phyloP scores from a whole-genome alignment of 768 basidiomycete genomes.

The Scleroderma citrinum region DNA sequence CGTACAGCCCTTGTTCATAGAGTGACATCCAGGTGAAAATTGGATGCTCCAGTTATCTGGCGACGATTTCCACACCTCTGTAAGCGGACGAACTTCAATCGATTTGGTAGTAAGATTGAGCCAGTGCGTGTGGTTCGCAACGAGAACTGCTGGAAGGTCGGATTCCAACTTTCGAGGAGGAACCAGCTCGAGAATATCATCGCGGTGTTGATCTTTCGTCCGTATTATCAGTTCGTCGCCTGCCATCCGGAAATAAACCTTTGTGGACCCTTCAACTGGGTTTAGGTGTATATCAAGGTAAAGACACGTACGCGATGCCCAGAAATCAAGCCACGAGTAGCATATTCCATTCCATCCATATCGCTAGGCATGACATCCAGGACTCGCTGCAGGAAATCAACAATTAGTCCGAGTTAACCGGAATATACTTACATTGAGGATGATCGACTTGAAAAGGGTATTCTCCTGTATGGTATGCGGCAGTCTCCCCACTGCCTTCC shows the following conservation, averaged over 20 bases:
- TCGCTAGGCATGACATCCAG: slow-evolving; percentile 4
- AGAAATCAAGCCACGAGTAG: slow-evolving; percentile 2
- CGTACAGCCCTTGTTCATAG: slow-evolving; percentile 3
- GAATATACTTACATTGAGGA: neutral
- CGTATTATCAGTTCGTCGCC: slow-evolving; percentile 15
- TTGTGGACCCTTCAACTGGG: neutral
- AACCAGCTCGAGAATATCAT: slow-evolving; percentile 17
- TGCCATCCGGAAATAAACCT: slow-evolving; percentile 22
- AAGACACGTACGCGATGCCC: slow-evolving; percentile 7
- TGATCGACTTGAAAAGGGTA: neutral
- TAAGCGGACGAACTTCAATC: slow-evolving; percentile 25
- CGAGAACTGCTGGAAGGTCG: slow-evolving; percentile 22
- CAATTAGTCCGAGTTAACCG: neutral
- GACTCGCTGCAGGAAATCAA: neutral
- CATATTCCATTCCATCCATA: slow-evolving; percentile 9
- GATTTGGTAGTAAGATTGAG: slow-evolving; percentile 16
- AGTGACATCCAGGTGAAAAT: slow-evolving; percentile 6
- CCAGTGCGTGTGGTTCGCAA: slow-evolving; percentile 26
- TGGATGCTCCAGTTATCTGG: slow-evolving; percentile 22
- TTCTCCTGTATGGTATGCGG: slow-evolving; percentile 1
- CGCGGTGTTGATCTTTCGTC: slow-evolving; percentile 1
- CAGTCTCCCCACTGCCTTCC: slow-evolving; percentile 4
- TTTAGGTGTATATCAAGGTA: neutral
- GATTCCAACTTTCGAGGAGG: slow-evolving; percentile 14
- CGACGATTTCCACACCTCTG: slow-evolving; percentile 20